A percentile compares a stretch with the other conserved stretches of the same genome.
phyloP scores from a whole-genome alignment of 148 eudicot genomes.

The Persicaria maculosa region DNA sequence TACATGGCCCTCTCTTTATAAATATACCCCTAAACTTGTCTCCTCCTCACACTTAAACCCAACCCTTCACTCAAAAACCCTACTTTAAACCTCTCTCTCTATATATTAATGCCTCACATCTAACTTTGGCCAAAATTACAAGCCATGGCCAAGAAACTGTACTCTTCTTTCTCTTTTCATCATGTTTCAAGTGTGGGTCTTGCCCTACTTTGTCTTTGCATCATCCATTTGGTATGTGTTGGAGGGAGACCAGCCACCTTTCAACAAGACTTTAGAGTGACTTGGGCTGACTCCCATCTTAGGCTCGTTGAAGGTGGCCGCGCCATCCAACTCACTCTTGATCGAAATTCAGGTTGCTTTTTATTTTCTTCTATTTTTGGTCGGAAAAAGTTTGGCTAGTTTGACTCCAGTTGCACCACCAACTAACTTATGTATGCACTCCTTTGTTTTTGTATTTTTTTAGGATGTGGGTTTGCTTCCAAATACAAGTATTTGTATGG shows the following conservation, averaged over 20 bases:
- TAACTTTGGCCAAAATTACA: not conserved
- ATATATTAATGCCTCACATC: not conserved
- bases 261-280: conserved; percentile 51
- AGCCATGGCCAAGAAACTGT: conserved; percentile 1
- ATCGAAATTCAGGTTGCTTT: conserved; percentile 54
- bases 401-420: not conserved
- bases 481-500: conserved; percentile 63
- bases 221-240: conserved; percentile 16
- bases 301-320: conserved; percentile 56
- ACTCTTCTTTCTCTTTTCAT: not conserved
- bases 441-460: not conserved
- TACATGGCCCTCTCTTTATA: not conserved
- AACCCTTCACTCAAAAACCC: not conserved
- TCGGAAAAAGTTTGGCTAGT: not conserved
- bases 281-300: conserved; percentile 71
- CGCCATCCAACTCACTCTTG: conserved; percentile 73
- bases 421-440: not conserved
- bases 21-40: not conserved
- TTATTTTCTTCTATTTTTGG: too few species aligned
- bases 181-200: not conserved
- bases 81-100: not conserved
- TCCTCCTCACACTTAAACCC: not conserved
- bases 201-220: conserved; percentile 12
- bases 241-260: conserved; percentile 60
- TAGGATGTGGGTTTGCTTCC: conserved; percentile 90